Percentiles rank a stretch among this genome's conserved stretches.
Conservation (phyloP, 2,329 filamentous ascomycete genomes). For the Bipolaris cookei region DNA sequence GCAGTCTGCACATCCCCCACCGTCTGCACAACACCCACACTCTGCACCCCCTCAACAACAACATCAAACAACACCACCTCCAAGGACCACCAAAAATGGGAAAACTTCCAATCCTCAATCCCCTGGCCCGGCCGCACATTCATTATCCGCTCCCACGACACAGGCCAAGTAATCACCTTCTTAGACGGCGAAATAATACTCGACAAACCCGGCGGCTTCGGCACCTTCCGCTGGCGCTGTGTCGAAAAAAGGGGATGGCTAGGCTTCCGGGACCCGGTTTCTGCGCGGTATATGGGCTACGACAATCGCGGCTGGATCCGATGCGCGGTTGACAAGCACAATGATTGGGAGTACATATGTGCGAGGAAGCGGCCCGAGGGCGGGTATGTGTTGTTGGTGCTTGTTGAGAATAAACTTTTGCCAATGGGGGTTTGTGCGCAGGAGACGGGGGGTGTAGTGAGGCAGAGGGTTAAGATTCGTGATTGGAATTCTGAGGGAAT, state of each 20-base stretch:
- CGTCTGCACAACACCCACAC: neutral
- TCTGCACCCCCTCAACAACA: neutral
- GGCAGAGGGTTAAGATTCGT: neutral
- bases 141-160: neutral
- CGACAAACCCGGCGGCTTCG: neutral
- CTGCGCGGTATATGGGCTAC: neutral
- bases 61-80: neutral
- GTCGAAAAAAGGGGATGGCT: neutral
- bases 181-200: neutral
- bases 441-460: neutral
- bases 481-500: neutral
- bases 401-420: neutral
- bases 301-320: neutral
- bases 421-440: neutral
- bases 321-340: neutral
- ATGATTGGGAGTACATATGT: neutral
- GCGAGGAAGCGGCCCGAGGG: neutral
- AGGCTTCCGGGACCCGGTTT: neutral
- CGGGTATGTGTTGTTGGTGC: neutral
- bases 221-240: neutral
- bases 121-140: neutral
- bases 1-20: neutral
- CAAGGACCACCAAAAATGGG: neutral
- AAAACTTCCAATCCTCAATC: neutral
- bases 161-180: neutral